phyloP scores from a whole-genome alignment of 495 filamentous ascomycete genomes.

The Bacidia gigantensis region DNA sequence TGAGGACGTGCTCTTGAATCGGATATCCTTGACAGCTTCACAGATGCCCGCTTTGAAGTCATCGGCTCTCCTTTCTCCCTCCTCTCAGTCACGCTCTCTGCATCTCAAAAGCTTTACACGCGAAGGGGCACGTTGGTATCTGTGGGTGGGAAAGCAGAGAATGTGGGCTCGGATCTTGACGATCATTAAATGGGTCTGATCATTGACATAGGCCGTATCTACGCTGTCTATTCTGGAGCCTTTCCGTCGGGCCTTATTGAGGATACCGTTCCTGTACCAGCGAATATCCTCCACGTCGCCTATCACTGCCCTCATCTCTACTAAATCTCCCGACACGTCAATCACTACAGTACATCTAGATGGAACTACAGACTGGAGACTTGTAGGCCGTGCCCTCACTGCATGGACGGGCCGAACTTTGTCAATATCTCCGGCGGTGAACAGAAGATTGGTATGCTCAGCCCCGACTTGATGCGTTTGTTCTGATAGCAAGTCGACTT shows the following conservation, averaged over 20 bases:
- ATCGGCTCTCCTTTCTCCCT: constrained; percentile 80
- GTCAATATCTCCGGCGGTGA: constrained; percentile 56
- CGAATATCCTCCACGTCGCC: constrained; percentile 72
- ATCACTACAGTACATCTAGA: constrained; percentile 80
- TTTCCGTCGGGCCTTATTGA: constrained; percentile 57
- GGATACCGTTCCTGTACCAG: constrained; percentile 92
- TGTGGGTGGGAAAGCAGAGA: constrained; percentile 76
- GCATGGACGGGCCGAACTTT: constrained; percentile 95
- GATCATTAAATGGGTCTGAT: background rate
- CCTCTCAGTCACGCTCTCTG: constrained; percentile 80
- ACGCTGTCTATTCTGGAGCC: constrained; percentile 79
- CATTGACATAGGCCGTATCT: constrained; percentile 51
- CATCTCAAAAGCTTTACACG: constrained; percentile 85
- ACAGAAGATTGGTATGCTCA: constrained; percentile 48
- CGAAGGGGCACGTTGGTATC: constrained; percentile 81
- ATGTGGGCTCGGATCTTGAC: constrained; percentile 40
- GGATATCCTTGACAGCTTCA: background rate
- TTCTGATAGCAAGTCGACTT: constrained; percentile 42
- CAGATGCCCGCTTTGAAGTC: constrained; percentile 91
- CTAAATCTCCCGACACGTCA: constrained; percentile 69
- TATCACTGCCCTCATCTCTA: constrained; percentile 71
- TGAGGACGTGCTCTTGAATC: background rate
- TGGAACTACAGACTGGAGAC: constrained; percentile 92
- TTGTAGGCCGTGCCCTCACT: constrained; percentile 69
- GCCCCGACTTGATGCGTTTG: background rate